Conservation (phyloP, 768 basidiomycete genomes). For the Phallus indusiatus region DNA sequence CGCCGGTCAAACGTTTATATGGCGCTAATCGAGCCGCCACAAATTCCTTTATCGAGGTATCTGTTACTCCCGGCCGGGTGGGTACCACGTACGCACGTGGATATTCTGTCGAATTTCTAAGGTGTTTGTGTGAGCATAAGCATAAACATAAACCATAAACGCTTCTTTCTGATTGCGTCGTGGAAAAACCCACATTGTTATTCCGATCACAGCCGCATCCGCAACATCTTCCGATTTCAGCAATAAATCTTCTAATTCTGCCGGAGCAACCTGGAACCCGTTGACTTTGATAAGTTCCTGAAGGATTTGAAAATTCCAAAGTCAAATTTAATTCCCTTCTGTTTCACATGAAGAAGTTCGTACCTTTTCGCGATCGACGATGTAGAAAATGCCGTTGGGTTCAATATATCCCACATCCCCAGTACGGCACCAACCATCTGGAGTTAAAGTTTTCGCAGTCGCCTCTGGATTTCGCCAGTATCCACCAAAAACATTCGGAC, state of each 20-base stretch:
- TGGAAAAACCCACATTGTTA: constrained; percentile 36
- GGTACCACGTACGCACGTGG: constrained; percentile 49
- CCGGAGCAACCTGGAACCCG: constrained; percentile 64
- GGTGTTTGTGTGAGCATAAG: not conserved
- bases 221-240: constrained; percentile 66
- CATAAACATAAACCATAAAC: not conserved
- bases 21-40: not conserved
- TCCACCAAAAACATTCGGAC: constrained; percentile 57
- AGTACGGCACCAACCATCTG: constrained; percentile 80
- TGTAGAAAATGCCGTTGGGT: constrained; percentile 60
- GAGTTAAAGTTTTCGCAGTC: constrained; percentile 58
- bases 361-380: constrained; percentile 68
- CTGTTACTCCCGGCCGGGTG: not conserved
- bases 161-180: not conserved
- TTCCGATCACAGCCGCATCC: constrained; percentile 75
- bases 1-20: constrained; percentile 18
- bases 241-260: constrained; percentile 73
- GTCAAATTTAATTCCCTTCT: not conserved
- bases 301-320: not conserved
- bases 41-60: constrained; percentile 10
- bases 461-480: constrained; percentile 67
- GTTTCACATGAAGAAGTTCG: not conserved
- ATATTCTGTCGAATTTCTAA: constrained; percentile 2
- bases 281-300: constrained; percentile 31
- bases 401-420: constrained; percentile 71